A percentile compares a stretch with the other conserved stretches of the same genome.
Conservation (phyloP, 1,284 basidiomycete species). For the Ganoderma leucocontextum region DNA sequence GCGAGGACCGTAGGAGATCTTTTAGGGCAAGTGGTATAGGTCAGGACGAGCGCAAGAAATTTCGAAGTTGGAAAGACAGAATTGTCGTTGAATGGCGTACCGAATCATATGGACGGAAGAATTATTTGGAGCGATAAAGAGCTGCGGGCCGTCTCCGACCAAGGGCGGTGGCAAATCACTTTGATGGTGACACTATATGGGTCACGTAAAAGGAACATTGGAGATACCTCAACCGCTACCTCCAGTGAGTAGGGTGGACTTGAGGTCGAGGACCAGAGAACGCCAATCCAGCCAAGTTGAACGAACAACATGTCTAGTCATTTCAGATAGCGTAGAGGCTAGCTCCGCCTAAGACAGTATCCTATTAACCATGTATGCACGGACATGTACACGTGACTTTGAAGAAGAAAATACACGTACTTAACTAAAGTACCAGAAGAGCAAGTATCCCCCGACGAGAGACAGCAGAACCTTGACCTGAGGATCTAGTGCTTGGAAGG, state of each 20-base stretch:
- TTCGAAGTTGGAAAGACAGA: neutral
- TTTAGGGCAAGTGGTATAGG: neutral
- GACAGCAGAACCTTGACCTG: conserved; percentile 70
- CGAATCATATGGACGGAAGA: neutral
- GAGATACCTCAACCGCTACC: neutral
- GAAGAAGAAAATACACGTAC: conserved; percentile 11
- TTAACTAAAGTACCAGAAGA: conserved; percentile 65
- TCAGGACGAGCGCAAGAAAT: neutral
- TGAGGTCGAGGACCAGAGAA: neutral
- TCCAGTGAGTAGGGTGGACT: neutral
- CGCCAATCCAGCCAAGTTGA: neutral
- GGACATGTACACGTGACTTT: neutral
- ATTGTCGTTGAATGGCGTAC: neutral
- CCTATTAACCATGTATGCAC: neutral
- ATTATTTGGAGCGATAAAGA: neutral
- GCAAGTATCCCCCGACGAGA: conserved; percentile 65
- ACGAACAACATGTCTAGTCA: neutral
- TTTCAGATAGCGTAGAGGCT: neutral
- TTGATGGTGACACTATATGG: neutral
- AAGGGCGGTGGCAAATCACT: conserved; percentile 2
- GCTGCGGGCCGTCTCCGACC: neutral
- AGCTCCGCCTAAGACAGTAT: neutral
- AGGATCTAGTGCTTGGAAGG: conserved; percentile 62
- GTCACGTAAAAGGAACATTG: neutral
- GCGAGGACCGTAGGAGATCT: neutral